phyloP scores from a whole-genome alignment of 208 protist genomes.

The Histomonas meleagridis region DNA sequence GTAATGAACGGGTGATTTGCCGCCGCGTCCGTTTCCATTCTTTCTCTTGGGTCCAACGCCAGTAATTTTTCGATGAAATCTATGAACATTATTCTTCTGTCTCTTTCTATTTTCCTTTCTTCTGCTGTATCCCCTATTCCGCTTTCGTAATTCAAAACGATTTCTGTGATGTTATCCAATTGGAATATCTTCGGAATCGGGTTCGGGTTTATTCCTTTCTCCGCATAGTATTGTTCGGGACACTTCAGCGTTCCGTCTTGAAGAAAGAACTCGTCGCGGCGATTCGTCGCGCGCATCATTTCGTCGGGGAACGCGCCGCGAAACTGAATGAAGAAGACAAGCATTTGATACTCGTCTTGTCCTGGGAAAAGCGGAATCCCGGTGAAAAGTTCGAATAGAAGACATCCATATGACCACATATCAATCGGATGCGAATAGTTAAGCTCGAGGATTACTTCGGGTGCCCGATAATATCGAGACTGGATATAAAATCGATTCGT shows the following conservation, averaged over 20 bases:
- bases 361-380: conserved; percentile 83
- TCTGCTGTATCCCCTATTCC: neutral
- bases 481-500: conserved; percentile 79
- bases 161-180: too few relatives aligned
- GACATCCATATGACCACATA: conserved; percentile 92
- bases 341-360: conserved; percentile 59
- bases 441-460: conserved; percentile 63
- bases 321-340: neutral
- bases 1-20: neutral
- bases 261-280: neutral
- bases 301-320: neutral
- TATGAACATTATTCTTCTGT: neutral
- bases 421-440: conserved; percentile 36
- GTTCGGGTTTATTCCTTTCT: neutral
- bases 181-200: too few relatives aligned
- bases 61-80: neutral
- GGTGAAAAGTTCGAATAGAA: conserved; percentile 90
- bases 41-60: neutral
- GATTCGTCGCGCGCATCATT: neutral
- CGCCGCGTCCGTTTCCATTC: neutral
- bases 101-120: neutral
- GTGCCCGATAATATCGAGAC: conserved; percentile 71
- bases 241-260: neutral
- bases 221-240: neutral
- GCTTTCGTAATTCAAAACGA: neutral